Evolutionary conservation across 1,284 basidiomycete species (phyloP).

Genomic region (Neonothopanus nambi): DNA sequence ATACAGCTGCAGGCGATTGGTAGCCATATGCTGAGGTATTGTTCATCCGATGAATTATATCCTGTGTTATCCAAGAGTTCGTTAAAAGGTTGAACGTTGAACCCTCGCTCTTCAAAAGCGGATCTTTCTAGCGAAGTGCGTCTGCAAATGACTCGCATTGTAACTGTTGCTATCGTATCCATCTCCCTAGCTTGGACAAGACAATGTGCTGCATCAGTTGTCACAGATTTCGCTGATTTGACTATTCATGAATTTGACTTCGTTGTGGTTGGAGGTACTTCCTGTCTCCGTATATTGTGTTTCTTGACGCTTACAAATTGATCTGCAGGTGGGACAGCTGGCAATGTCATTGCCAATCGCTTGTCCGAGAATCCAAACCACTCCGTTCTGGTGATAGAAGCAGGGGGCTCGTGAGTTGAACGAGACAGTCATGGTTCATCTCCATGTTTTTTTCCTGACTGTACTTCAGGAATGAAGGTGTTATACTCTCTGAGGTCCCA

Average conservation of each 20-base stretch:
- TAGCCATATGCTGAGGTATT: too few species aligned
- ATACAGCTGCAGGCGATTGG: too few species aligned
- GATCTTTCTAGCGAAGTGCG: too few species aligned
- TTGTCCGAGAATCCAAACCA: slow-evolving; percentile 25
- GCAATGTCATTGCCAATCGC: slow-evolving; percentile 29
- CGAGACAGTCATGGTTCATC: slow-evolving; percentile 21
- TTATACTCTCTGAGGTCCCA: slow-evolving; percentile 21
- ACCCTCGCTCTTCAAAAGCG: too few species aligned
- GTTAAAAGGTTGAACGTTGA: too few species aligned
- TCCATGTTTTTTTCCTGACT: background rate
- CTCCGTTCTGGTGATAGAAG: slow-evolving; percentile 11
- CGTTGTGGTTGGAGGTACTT: slow-evolving; percentile 27
- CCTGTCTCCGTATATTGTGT: background rate
- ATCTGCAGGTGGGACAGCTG: slow-evolving; percentile 26
- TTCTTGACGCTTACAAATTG: background rate
- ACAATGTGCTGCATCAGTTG: too few species aligned
- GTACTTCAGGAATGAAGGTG: slow-evolving; percentile 21
- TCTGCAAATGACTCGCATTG: too few species aligned
- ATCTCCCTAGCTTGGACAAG: too few species aligned
- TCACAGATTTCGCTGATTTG: too few species aligned
- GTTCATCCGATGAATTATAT: too few species aligned
- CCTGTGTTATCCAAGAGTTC: too few species aligned
- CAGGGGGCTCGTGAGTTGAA: slow-evolving; percentile 12
- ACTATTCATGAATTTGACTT: slow-evolving; percentile 21
- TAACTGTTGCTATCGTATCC: too few species aligned